Evolutionary conservation across 176 grass and related monocot species (phyloP), one percentile per base, ranked within the genome.

Genomic region (Microstegium vimineum): DNA sequence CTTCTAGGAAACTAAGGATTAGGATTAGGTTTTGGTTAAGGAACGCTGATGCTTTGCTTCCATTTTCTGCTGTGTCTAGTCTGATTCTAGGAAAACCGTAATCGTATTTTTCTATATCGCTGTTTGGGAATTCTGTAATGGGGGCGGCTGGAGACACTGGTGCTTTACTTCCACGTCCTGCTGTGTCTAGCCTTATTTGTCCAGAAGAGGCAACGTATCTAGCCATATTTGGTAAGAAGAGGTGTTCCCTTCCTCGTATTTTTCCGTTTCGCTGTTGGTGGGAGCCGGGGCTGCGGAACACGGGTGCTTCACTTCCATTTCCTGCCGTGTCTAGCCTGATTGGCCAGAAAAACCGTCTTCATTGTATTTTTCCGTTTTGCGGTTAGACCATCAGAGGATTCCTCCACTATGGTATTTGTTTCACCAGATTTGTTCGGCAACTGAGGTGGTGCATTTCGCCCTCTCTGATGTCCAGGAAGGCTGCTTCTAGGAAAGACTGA

Each of bases 181-280:
- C 5, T 49, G 67, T 17, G 43, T n/a, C 27, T 79, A 37, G 20
- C 81, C 60, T 79, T 38, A 37, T 88, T 68, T 60, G 56, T 34
- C 45, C 5, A 46, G n/a, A 20, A 23, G 56, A 59, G 56, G 9
- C n/a, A 59, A 22, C n/a, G 46, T 13, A 35, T 23, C 22, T 80
- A 40, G 22, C 81, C 61, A 68, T 40, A 38, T 88, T 69, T 68
- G 57, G 68, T 28, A 47, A 60, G 37, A 15, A 13, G 17, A 35
- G 8, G 1, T 4, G 36, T 1, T 26, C 18, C 26, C 37, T 46
- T 46, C 40, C 40, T 47, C 69, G 40, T 72, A 30, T 18, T 31
- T 71, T 71, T 72, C 16, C 70, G 31, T 73, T 31, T 31, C 6
- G 23, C 69, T 72, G 69, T 28, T 30, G 4, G 38, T 22, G 38